Conservation (phyloP, 164 flowering plant species). For the Hamamelis virginiana region DNA sequence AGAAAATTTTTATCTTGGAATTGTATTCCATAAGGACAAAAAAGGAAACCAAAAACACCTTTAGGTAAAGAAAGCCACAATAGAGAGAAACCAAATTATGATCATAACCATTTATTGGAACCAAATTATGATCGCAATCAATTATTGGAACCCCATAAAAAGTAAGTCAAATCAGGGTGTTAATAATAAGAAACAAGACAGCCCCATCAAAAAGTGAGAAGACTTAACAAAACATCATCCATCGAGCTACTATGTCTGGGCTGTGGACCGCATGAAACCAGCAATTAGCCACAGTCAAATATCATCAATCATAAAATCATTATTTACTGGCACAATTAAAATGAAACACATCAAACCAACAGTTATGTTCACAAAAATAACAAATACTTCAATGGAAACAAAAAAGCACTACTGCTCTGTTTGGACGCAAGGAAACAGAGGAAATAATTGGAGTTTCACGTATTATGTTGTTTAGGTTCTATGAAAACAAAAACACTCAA, state of each 20-base stretch:
- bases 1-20: conserved; percentile 3
- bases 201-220: too few relatives aligned
- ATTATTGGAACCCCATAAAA: too few relatives aligned
- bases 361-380: too few relatives aligned
- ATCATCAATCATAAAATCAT: not conserved
- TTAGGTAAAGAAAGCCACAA: not conserved
- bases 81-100: not conserved
- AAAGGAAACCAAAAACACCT: not conserved
- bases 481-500: not conserved
- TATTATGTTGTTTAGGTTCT: not conserved
- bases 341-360: not conserved
- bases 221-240: too few relatives aligned
- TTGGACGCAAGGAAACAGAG: too few relatives aligned
- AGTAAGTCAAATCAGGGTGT: too few relatives aligned
- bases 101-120: not conserved
- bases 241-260: too few relatives aligned
- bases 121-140: not conserved
- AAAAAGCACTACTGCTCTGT: too few relatives aligned
- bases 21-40: not conserved
- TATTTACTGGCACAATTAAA: not conserved
- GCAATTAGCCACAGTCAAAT: not conserved
- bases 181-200: too few relatives aligned
- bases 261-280: too few relatives aligned
- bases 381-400: too few relatives aligned
- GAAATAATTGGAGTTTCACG: too few relatives aligned